Conservation (phyloP, 352 stramenopile species). For the Globisporangium lucens region DNA sequence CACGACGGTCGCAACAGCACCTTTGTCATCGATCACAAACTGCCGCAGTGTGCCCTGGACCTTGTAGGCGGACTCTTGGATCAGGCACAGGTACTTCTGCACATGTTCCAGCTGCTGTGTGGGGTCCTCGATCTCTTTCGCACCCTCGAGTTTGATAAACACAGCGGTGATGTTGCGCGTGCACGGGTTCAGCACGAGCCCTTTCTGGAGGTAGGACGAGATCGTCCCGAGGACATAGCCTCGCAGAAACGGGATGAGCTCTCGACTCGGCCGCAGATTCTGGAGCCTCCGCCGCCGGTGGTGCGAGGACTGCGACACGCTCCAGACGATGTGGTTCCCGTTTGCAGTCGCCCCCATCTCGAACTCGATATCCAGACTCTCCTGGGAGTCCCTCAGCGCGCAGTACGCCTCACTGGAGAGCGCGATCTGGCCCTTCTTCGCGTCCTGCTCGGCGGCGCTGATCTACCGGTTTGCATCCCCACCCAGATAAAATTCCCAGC, state of each 20-base stretch:
- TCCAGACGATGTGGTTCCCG: slow-evolving; percentile 51
- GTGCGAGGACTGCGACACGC: slow-evolving; percentile 18
- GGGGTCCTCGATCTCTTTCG: slow-evolving; percentile 41
- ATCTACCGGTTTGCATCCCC: slow-evolving; percentile 83
- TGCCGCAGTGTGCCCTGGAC: slow-evolving; percentile 78
- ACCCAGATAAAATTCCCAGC: slow-evolving; percentile 87
- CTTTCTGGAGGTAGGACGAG: slow-evolving; percentile 63
- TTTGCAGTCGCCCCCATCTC: slow-evolving; percentile 22
- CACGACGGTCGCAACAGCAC: slow-evolving; percentile 70
- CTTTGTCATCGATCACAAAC: slow-evolving; percentile 88
- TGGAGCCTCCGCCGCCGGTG: slow-evolving; percentile 5
- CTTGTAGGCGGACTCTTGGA: slow-evolving; percentile 78
- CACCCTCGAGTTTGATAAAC: slow-evolving; percentile 64
- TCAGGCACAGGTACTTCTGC: slow-evolving; percentile 56
- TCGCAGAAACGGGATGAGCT: slow-evolving; percentile 58
- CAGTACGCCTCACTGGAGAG: slow-evolving; percentile 54
- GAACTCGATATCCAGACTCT: slow-evolving; percentile 24
- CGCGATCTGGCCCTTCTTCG: slow-evolving; percentile 68
- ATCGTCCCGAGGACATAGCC: slow-evolving; percentile 72
- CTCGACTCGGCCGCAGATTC: slow-evolving; percentile 22
- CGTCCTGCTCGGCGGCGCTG: slow-evolving; percentile 65
- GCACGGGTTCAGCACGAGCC: slow-evolving; percentile 57
- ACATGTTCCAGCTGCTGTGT: slow-evolving; percentile 47
- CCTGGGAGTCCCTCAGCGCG: slow-evolving; percentile 28
- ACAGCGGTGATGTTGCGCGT: slow-evolving; percentile 67